phyloP scores from a whole-genome alignment of 257 asterid species.

The Solanum raphanifolium region DNA sequence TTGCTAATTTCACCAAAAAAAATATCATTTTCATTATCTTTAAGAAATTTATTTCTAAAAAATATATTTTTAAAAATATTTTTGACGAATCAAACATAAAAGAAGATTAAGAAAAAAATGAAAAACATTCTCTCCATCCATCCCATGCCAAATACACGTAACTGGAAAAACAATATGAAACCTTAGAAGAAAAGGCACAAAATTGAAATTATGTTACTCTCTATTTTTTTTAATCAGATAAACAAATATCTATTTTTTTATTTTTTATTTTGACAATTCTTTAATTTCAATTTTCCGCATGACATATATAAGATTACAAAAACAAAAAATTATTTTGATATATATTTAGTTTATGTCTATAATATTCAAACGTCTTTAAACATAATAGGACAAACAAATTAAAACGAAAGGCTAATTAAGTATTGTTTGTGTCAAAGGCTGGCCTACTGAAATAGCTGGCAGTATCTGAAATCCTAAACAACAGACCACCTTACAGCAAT shows the following conservation, averaged over 20 bases:
- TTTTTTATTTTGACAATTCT: too few species aligned
- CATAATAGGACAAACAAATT: too few species aligned
- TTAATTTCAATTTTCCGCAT: too few species aligned
- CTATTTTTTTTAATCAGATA: not conserved
- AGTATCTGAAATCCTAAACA: not conserved
- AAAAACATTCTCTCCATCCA: not conserved
- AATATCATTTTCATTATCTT: not conserved
- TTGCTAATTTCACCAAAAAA: not conserved
- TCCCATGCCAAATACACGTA: not conserved
- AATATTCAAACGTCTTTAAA: too few species aligned
- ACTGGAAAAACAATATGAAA: not conserved
- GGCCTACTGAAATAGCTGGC: not conserved
- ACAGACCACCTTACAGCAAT: not conserved
- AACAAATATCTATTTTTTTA: fast-evolving
- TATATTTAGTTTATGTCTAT: fast-evolving
- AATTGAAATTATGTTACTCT: not conserved
- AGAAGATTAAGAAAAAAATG: not conserved
- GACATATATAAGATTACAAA: too few species aligned
- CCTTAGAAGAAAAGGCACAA: not conserved
- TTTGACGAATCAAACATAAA: not conserved
- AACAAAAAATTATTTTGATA: too few species aligned
- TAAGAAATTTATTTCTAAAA: not conserved
- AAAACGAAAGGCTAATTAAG: fast-evolving
- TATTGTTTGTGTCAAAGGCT: not conserved
- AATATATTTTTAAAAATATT: not conserved